phyloP scores from a whole-genome alignment of 768 basidiomycete genomes.

The Tulasnella sp. region DNA sequence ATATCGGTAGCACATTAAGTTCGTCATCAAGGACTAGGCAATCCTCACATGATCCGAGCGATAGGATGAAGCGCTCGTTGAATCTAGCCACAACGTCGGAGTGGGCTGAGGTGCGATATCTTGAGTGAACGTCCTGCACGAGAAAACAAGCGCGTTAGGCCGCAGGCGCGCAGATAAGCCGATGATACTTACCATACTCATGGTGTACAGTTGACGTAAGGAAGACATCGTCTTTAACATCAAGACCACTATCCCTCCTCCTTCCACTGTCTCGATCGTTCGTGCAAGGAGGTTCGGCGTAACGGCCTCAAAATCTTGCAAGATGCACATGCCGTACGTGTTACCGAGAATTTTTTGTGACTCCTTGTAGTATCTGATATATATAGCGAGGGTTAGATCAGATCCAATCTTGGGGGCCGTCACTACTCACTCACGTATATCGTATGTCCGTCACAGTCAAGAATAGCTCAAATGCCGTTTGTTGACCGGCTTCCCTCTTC shows the following conservation, averaged over 20 bases:
- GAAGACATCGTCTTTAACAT: slow-evolving; percentile 93
- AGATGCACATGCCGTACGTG: slow-evolving; percentile 92
- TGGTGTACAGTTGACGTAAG: slow-evolving; percentile 79
- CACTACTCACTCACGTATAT: slow-evolving; percentile 59
- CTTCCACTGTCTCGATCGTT: slow-evolving; percentile 97
- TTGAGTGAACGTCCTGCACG: slow-evolving; percentile 83
- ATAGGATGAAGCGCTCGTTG: slow-evolving; percentile 98
- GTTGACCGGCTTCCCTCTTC: slow-evolving; percentile 85
- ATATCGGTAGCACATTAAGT: slow-evolving; percentile 92
- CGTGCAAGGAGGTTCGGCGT: slow-evolving; percentile 94
- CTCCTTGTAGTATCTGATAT: slow-evolving; percentile 84
- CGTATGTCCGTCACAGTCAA: slow-evolving; percentile 98
- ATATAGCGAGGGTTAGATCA: not conserved
- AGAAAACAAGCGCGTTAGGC: not conserved
- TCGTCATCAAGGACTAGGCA: slow-evolving; percentile 96
- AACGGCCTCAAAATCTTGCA: slow-evolving; percentile 97
- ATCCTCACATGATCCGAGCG: slow-evolving; percentile 83
- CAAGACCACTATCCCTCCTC: slow-evolving; percentile 80
- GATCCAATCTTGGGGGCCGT: too few relatives aligned
- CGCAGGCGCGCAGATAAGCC: slow-evolving; percentile 32
- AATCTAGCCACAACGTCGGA: slow-evolving; percentile 86
- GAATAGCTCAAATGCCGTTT: slow-evolving; percentile 96
- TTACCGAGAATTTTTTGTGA: slow-evolving; percentile 94
- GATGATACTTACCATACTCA: slow-evolving; percentile 50
- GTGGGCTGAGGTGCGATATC: slow-evolving; percentile 87